Conservation (phyloP, 2,329 filamentous ascomycete genomes). For the Cryoendolithus antarcticus region DNA sequence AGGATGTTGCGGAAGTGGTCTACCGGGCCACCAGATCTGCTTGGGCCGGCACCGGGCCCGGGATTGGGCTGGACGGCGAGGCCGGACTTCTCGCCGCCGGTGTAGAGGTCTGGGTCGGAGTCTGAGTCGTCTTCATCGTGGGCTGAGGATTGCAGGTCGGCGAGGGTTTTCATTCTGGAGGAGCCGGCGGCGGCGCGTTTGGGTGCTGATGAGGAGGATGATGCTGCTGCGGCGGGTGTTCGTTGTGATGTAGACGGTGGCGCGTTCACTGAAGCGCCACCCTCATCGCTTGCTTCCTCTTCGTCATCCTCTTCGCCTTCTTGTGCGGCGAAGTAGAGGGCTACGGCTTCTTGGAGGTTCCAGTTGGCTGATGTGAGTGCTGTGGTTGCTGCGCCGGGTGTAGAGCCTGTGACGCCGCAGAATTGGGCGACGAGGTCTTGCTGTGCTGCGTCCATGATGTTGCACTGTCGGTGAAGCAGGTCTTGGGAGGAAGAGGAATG, state of each 20-base stretch:
- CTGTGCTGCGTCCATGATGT: conserved; percentile 19
- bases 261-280: too few relatives aligned
- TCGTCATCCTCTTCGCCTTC: conserved; percentile 24
- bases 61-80: conserved; percentile 51
- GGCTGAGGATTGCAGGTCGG: conserved; percentile 33
- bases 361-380: conserved; percentile 33
- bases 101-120: conserved; percentile 59
- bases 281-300: conserved; percentile 3
- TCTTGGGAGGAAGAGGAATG: background rate
- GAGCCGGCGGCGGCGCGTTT: conserved; percentile 13
- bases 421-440: conserved; percentile 24
- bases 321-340: conserved; percentile 32
- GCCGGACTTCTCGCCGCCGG: conserved; percentile 74
- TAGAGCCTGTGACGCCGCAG: conserved; percentile 24
- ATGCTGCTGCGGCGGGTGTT: conserved; percentile 5
- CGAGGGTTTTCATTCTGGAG: conserved; percentile 30
- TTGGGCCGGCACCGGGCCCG: conserved; percentile 14
- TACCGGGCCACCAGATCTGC: conserved; percentile 22
- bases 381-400: conserved; percentile 27
- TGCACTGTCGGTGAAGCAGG: background rate
- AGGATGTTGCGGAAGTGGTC: conserved; percentile 40
- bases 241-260: background rate
- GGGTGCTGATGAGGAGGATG: conserved; percentile 10
- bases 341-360: conserved; percentile 33
- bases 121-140: conserved; percentile 49